Base-by-base conservation (phyloP, 148 eudicot species). In the Polygonum aviculare region DNA sequence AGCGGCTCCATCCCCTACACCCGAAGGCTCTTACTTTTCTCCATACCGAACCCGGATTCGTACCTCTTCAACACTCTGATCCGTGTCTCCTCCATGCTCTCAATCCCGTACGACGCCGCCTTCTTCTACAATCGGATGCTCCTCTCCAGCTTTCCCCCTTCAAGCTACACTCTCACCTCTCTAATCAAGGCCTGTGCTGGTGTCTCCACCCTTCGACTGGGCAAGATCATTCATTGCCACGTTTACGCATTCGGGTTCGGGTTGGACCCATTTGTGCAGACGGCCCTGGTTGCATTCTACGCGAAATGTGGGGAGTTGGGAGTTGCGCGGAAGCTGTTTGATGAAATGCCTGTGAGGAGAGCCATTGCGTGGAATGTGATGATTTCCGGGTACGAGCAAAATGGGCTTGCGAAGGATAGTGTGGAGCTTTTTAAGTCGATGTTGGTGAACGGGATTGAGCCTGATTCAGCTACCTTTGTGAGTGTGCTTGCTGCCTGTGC, bases 351-450 rank as follows among this genome's bases (percentile, higher is more conserved):
- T 45, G 47, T 69, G 4, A 84, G 85, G 75, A 84, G 80, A 22
- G 72, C 85, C 36, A 76, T 89, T 44, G 89, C 93, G 7, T 89
- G 93, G 93, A 89, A 89, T 62, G 82, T 85, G 6, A 84, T 89
- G 90, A 80, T 89, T 16, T 84, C 90, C 0, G 93, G 93, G 77
- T 89, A 84, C 4, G 93, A 84, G 82, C 93, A 87, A 36, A 87
- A 85, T 78, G 93, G 93, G 75, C 47, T 76, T 49, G 79, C 83
- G 71, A 77, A 84, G 57, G 74, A 84, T 57, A 86, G 85, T 33
- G 72, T 89, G 72, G 84, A 81, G 77, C 81, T 89, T 81, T 87
- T 89, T 77, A 5, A 67, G 63, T 52, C 35, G 80, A 87, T 89
- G 90, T 5, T 78, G 63, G 81, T 74, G 65, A 69, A 21, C 38